Evolutionary conservation across 2,329 filamentous ascomycete genomes (phyloP), one percentile per base, ranked within the genome.

Genomic region (Phyllosticta capitalensis): DNA sequence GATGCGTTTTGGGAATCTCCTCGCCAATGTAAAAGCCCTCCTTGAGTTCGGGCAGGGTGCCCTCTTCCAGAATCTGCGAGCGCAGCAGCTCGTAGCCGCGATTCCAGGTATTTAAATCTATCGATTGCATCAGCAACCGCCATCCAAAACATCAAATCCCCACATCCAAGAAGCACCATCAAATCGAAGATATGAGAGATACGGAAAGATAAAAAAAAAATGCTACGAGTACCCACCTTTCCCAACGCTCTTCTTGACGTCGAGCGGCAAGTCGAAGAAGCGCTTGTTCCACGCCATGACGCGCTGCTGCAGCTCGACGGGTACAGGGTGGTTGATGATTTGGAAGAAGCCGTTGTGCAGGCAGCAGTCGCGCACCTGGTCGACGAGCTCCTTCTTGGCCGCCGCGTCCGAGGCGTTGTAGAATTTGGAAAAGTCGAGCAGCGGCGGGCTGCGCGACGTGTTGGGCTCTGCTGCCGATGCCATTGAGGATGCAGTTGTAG

Each of bases 311-410:
- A 78, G 62, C 1, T 71, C 66, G 7, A 69, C 51, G 1, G 76
- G 71, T 5, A 78, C 69, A 1, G 69, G 65, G 56, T 78, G 75
- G 26, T 72, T 72, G 1, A 69, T 72, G 61, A 78, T 75, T 59
- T 78, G 76, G 65, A 78, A 78, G 65, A 78, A 78, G 20, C 76
- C 76, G 65, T 71, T 70, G 61, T 69, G 65, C 17, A 68, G 59
- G 60, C 70, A 72, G 60, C 67, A 69, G 20, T 67, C 63, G 19
- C 66, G 63, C 14, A 72, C 66, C 48, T 68, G 61, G 1, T 66
- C 64, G 28, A 71, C 66, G 5, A 71, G 64, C 38, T 67, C 63
- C 50, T 66, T 54, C 51, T 69, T 70, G 24, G 63, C 63, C 7
- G 62, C 45, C 0, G 64, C 53, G 59, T 72, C 65, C 9, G 5